Evolutionary conservation across 306 rosid species (phyloP), one percentile per base, ranked within the genome.

Genomic region (Quercus mongolica): DNA sequence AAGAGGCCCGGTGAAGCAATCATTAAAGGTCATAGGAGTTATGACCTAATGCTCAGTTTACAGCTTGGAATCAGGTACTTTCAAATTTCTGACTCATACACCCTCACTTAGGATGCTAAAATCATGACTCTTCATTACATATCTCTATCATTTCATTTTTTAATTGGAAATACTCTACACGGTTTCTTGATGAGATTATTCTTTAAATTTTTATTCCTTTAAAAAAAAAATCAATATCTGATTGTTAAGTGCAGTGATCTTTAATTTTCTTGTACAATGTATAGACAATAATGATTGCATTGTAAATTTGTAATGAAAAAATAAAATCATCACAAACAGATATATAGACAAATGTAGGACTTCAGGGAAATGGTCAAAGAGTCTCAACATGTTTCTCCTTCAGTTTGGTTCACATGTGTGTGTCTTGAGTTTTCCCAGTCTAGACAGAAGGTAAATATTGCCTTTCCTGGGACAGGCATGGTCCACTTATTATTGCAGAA

Each of bases 61-160:
- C 99, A 95, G 88, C 98, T 95, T 19, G 99, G 99, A 89, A 95
- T 95, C 88, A 93, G 99, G 99, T 95, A 84, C 61, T 72, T 51
- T 63, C 71, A 67, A 68, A 44, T 78, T 78, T 74, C 75, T 68
- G 55, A 68, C 59, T 44, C 72, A 79, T 78, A 59, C 41, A 26
- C 52, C 56, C 76, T 31, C 52, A 23, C 12, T 55, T 26, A 8
- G 73, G 61, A 30, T 71, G 20, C 35, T 62, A 59, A 73, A 56
- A 21, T 52, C 76, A 64, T 75, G 80, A 79, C 73, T 74, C 61
- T 75, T 76, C 61, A 58, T 51, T 58, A 72, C 28, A 75, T 46
- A 86, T 77, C 75, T 73, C 38, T 67, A 58, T 62, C 55, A n/a
- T 56, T 56, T 74, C 56, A n/a, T 52, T 68, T 54, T 65, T 26